phyloP scores from a whole-genome alignment of 495 filamentous ascomycete genomes.

The Beverwykella pulmonaria region DNA sequence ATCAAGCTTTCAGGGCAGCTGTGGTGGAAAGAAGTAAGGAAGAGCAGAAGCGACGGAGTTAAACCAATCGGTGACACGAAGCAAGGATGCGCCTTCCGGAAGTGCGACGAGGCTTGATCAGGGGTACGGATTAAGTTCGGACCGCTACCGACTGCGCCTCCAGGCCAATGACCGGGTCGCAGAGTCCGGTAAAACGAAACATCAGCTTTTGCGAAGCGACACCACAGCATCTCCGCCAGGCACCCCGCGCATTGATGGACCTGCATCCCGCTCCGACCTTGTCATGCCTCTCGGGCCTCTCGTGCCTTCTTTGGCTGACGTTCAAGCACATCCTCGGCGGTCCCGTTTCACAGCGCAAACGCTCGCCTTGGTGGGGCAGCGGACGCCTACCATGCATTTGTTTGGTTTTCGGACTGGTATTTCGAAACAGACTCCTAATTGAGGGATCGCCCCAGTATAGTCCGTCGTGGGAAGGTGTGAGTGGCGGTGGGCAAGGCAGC shows the following conservation, averaged over 20 bases:
- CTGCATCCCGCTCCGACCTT: conserved; percentile 25
- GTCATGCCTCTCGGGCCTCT: neutral
- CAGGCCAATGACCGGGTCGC: conserved; percentile 17
- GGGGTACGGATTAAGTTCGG: neutral
- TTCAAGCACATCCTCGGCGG: conserved; percentile 6
- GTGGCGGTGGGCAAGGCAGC: neutral
- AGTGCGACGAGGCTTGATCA: conserved; percentile 15
- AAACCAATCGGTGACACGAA: conserved; percentile 17
- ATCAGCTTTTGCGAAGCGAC: neutral
- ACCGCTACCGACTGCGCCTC: conserved; percentile 24
- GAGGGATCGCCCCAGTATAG: conserved; percentile 18
- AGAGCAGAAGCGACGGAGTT: neutral
- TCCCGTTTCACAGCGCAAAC: conserved; percentile 33
- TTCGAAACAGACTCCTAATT: conserved; percentile 31
- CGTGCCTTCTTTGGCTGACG: conserved; percentile 32
- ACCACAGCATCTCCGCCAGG: conserved; percentile 6
- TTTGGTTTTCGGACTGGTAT: conserved; percentile 21
- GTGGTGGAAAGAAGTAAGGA: conserved; percentile 3
- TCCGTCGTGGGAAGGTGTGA: neutral
- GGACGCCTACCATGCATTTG: conserved; percentile 10
- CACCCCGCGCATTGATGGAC: conserved; percentile 32
- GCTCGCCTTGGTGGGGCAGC: conserved; percentile 19
- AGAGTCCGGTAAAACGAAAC: conserved; percentile 2
- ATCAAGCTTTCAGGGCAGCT: conserved; percentile 10
- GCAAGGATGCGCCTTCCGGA: neutral